Base-by-base conservation (phyloP, 495 filamentous ascomycete genomes). In the Bacidia rubella region DNA sequence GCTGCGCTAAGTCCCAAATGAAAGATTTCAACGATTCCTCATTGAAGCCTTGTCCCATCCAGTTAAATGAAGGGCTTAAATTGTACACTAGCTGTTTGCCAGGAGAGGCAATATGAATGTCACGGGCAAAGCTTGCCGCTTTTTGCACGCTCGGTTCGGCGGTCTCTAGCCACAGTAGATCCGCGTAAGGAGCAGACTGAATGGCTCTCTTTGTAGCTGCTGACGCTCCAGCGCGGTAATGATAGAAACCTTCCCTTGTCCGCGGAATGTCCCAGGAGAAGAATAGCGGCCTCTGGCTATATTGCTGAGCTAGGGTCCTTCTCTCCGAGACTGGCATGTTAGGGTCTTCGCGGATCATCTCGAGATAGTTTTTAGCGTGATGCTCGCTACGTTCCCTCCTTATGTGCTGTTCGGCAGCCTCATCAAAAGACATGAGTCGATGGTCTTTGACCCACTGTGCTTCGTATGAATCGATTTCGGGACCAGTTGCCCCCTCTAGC, bases 121-220 rank as follows among this genome's bases (percentile, higher is more conserved):
- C 78, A 2, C 73, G 71, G 1, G 87, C 85, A 56, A 98, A 89
- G 52, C 71, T 70, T 4, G 71, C 69, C 1, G 86, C 86, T 44
- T 92, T 86, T 41, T 77, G 65, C 24, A 97, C 86, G 46, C 78
- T 77, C 9, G 92, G 92, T 60, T 87, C 81, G 27, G 86, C 92
- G 2, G 92, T 98, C 69, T 98, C 92, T 11, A 97, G 83, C 92
- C 92, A 98, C 19, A 98, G 78, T 3, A 98, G 82, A 63, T 98
- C 92, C 3, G 92, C 90, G 65, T 85, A 95, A 2, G 92, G 92
- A 2, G 78, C 88, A 54, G 94, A 98, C 41, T 81, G 86, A 54
- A 89, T 81, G 1, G 90, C 87, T 51, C 92, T 85, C 69, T 96
- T 96, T 38, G 87, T 95, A 1, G 92, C 92, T 0, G 90, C 88